A percentile compares a stretch with the other conserved stretches of the same genome.
Conservation (phyloP, 352 stramenopile genomes). For the Plasmopara muralis region DNA sequence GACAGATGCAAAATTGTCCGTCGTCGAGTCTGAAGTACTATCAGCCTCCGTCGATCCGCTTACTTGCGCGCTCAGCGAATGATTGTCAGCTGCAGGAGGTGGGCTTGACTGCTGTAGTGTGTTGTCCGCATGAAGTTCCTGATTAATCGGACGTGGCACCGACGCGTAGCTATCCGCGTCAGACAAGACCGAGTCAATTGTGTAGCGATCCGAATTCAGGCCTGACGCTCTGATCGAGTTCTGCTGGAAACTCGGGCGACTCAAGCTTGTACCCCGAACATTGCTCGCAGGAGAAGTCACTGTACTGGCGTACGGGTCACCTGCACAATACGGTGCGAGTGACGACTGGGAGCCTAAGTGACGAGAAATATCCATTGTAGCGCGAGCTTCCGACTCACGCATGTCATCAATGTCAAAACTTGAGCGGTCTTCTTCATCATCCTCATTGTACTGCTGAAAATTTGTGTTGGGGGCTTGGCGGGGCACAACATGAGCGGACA, state of each 20-base stretch:
- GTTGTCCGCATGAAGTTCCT: constrained; percentile 27
- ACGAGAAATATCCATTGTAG: constrained; percentile 15
- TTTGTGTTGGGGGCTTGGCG: constrained; percentile 13
- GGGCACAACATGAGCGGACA: constrained; percentile 36
- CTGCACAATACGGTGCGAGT: constrained; percentile 20
- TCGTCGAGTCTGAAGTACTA: constrained; percentile 9
- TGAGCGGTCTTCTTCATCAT: constrained; percentile 43
- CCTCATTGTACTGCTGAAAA: constrained; percentile 28
- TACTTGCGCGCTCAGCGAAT: constrained; percentile 12
- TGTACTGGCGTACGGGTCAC: constrained; percentile 32
- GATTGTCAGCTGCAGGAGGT: constrained; percentile 14
- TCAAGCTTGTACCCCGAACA: constrained; percentile 58
- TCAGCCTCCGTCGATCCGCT: constrained; percentile 9
- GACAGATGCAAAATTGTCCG: constrained; percentile 20
- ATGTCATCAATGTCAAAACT: constrained; percentile 85
- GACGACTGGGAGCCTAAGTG: constrained; percentile 15
- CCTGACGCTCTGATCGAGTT: constrained; percentile 27
- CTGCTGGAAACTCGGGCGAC: constrained; percentile 27
- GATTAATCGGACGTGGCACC: constrained; percentile 22
- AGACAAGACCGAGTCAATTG: constrained; percentile 19
- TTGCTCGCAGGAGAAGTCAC: constrained; percentile 76
- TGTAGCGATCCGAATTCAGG: constrained; percentile 19
- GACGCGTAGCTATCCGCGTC: constrained; percentile 30
- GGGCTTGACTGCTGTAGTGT: constrained; percentile 15
- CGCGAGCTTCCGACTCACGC: constrained; percentile 48